phyloP scores from a whole-genome alignment of 1,284 basidiomycete genomes.

The Amylostereum areolatum region DNA sequence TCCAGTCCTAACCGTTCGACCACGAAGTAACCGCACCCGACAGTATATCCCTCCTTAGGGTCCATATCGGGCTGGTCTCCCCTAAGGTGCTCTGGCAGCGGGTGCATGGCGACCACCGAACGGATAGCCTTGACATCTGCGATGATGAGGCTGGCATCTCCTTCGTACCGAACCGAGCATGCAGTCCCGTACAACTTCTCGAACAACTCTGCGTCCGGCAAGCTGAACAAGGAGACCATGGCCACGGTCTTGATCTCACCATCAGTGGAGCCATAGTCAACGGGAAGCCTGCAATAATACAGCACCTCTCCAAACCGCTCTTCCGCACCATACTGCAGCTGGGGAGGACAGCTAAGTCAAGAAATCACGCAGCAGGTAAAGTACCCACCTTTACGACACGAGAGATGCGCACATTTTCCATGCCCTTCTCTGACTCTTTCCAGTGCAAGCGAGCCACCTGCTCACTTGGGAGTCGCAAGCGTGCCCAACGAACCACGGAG shows the following conservation, averaged over 20 bases:
- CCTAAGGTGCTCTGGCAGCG: background rate
- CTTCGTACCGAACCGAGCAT: background rate
- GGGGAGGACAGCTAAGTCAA: background rate
- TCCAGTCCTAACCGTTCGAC: background rate
- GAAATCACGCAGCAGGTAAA: background rate
- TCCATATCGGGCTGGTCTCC: background rate
- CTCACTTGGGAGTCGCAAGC: no score
- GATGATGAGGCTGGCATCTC: background rate
- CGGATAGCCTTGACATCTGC: background rate
- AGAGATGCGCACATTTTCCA: background rate
- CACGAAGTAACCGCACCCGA: background rate
- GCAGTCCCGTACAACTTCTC: constrained; percentile 7
- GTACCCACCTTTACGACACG: background rate
- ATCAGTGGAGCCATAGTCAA: background rate
- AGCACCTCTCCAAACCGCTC: background rate
- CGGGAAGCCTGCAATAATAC: background rate
- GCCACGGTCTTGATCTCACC: background rate
- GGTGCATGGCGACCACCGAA: background rate
- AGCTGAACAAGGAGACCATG: background rate
- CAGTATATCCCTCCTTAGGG: background rate
- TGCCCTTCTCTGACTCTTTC: background rate
- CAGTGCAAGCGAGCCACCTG: no score
- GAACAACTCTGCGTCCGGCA: background rate
- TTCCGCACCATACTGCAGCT: background rate
- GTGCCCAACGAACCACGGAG: no score